These are phyloP conservation scores for Ogataea paraovalis DNA, from an alignment of 805 yeast genomes.

Conservation along the genomic window DNA sequence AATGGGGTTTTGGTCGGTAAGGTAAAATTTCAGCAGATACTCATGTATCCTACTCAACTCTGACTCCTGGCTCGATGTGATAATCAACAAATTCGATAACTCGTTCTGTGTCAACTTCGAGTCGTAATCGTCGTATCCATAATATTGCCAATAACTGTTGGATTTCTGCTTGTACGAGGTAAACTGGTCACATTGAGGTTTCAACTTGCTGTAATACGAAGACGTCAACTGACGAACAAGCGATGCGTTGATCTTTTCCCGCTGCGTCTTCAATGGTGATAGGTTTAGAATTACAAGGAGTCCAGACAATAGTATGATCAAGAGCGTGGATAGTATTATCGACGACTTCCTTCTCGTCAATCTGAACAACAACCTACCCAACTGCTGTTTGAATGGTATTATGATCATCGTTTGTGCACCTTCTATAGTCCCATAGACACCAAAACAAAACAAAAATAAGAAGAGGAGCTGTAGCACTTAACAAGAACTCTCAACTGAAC, in stretches of 20 bases:
- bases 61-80: slow-evolving; percentile 21
- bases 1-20: slow-evolving; percentile 13
- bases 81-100: slow-evolving; percentile 19
- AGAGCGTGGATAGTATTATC: not conserved
- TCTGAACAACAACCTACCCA: slow-evolving; percentile 2
- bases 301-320: slow-evolving; percentile 1
- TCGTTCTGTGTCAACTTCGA: slow-evolving; percentile 17
- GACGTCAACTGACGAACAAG: slow-evolving; percentile 14
- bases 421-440: no score
- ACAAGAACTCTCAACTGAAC: no score
- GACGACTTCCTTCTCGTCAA: slow-evolving; percentile 3
- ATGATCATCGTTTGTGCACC: no score
- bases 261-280: slow-evolving; percentile 12
- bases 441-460: slow-evolving; percentile 2
- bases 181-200: slow-evolving; percentile 25
- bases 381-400: slow-evolving; percentile 4
- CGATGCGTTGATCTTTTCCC: slow-evolving; percentile 12
- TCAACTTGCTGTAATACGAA: slow-evolving; percentile 6
- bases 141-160: slow-evolving; percentile 28
- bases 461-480: no score
- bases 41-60: slow-evolving; percentile 23
- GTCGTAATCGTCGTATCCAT: slow-evolving; percentile 27
- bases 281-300: slow-evolving; percentile 5
- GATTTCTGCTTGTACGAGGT: slow-evolving; percentile 21
- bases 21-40: slow-evolving; percentile 13